Evolutionary conservation across 169 alveolate genomes (phyloP).

Genomic region (Pseudocohnilembus persalinus): DNA sequence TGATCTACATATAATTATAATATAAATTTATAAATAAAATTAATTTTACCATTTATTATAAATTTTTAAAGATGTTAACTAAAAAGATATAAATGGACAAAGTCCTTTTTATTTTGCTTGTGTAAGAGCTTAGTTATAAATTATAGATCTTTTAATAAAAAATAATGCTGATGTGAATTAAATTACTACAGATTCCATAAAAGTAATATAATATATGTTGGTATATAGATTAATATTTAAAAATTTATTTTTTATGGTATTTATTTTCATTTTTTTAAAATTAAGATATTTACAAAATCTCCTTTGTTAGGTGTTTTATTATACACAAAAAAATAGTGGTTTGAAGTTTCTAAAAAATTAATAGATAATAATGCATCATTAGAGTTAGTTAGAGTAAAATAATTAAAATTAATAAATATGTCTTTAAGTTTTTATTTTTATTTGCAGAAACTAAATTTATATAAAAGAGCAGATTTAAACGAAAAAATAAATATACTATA

Average conservation of each 20-base stretch:
- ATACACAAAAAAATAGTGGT: neutral
- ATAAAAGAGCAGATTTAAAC: too few species aligned
- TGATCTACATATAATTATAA: too few species aligned
- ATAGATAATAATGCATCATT: neutral
- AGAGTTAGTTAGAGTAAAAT: neutral
- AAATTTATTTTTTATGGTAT: too few species aligned
- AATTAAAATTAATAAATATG: too few species aligned
- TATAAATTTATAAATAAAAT: too few species aligned
- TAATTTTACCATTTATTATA: too few species aligned
- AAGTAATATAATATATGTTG: neutral
- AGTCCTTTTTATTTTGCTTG: neutral
- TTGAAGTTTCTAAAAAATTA: neutral
- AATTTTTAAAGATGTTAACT: neutral
- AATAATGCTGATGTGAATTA: neutral
- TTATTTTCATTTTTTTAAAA: too few species aligned
- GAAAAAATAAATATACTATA: too few species aligned
- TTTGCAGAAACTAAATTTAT: too few species aligned
- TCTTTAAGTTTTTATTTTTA: too few species aligned
- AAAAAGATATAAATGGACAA: neutral
- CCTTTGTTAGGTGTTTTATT: neutral
- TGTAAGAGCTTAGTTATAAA: neutral
- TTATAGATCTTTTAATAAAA: neutral
- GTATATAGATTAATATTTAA: neutral
- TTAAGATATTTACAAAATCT: neutral
- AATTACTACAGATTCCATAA: neutral